phyloP scores from a whole-genome alignment of 78 protist species.

The Dictyostelium brefeldianum region DNA sequence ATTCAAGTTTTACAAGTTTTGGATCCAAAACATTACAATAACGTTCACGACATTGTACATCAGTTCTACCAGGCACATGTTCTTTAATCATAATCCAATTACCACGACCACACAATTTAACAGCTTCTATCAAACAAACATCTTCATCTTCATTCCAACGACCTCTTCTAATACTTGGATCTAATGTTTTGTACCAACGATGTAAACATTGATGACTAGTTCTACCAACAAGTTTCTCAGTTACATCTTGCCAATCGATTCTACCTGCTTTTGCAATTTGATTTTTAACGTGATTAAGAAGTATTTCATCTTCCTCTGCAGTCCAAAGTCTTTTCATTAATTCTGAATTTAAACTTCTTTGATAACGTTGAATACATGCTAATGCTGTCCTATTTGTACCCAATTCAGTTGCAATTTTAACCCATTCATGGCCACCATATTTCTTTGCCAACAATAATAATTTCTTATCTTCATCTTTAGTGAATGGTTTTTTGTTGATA shows the following conservation, averaged over 20 bases:
- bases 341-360: conserved; percentile 54
- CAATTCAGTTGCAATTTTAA: conserved; percentile 14
- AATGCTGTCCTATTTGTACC: conserved; percentile 34
- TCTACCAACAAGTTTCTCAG: conserved; percentile 56
- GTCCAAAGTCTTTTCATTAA: conserved; percentile 73
- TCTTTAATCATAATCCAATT: conserved; percentile 70
- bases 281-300: background rate
- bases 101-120: conserved; percentile 71
- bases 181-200: conserved; percentile 81
- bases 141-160: conserved; percentile 76
- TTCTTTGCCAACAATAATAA: conserved; percentile 41
- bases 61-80: conserved; percentile 85
- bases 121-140: conserved; percentile 19
- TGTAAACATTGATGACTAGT: conserved; percentile 85
- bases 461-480: conserved; percentile 74
- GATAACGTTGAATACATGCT: conserved; percentile 56
- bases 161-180: conserved; percentile 64
- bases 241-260: conserved; percentile 42
- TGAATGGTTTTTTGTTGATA: conserved; percentile 62
- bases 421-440: conserved; percentile 70
- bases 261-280: conserved; percentile 9
- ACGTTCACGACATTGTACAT: conserved; percentile 91
- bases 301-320: conserved; percentile 60
- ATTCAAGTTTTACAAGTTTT: conserved; percentile 80
- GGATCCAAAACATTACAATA: conserved; percentile 94